phyloP scores from a whole-genome alignment of 805 yeast species.

The Isabelozyma gotoi region DNA sequence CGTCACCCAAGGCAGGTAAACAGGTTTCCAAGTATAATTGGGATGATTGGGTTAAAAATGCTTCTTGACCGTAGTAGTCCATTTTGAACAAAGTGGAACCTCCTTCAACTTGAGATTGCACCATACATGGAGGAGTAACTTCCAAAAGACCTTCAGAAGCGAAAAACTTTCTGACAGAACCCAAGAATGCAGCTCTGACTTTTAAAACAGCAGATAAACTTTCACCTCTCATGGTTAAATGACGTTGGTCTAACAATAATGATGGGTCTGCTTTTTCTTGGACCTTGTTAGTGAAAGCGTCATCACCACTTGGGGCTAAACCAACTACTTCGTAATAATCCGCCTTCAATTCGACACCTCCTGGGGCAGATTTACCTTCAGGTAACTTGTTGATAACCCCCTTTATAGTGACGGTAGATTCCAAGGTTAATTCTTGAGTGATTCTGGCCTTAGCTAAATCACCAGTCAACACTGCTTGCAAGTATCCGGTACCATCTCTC shows the following conservation, averaged over 20 bases:
- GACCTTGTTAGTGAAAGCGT: constrained; percentile 89
- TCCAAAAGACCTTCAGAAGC: constrained; percentile 74
- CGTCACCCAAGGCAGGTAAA: constrained; percentile 95
- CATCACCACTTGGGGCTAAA: constrained; percentile 95
- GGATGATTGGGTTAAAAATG: constrained; percentile 93
- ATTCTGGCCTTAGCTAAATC: constrained; percentile 89
- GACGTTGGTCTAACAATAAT: constrained; percentile 89
- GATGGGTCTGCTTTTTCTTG: constrained; percentile 95
- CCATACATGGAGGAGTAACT: constrained; percentile 99
- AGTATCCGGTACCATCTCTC: constrained; percentile 92
- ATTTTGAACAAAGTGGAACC: constrained; percentile 93
- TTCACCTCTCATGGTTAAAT: constrained; percentile 95
- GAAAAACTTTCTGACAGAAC: constrained; percentile 73
- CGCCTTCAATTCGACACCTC: constrained; percentile 90
- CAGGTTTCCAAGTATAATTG: constrained; percentile 96
- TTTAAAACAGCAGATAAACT: constrained; percentile 88
- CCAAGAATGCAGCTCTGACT: constrained; percentile 81
- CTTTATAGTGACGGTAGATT: constrained; percentile 75
- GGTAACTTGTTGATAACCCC: constrained; percentile 85
- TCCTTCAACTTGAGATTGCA: constrained; percentile 99
- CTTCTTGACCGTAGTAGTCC: constrained; percentile 96
- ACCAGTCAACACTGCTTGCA: constrained; percentile 86
- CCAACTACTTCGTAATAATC: constrained; percentile 90
- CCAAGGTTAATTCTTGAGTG: constrained; percentile 83
- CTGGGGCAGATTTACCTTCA: constrained; percentile 96